phyloP scores from a whole-genome alignment of 2,329 filamentous ascomycete species.

The Neofusicoccum sp. region DNA sequence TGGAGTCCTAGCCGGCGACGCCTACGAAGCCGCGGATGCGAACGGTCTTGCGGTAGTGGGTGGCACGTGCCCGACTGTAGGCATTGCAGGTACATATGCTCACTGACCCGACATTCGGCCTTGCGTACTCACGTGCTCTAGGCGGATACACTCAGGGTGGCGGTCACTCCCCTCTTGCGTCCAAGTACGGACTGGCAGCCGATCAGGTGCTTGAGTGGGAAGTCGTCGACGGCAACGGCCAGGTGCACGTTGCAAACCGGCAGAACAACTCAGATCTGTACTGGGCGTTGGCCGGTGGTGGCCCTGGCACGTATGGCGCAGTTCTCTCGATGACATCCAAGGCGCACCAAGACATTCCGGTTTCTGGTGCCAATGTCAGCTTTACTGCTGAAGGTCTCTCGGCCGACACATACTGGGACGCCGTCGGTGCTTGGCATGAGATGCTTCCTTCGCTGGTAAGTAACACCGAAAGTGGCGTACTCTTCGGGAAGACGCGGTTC shows the following conservation, averaged over 20 bases:
- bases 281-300: constrained; percentile 36
- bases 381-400: background rate
- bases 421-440: background rate
- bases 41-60: constrained; percentile 26
- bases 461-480: no score
- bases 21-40: constrained; percentile 25
- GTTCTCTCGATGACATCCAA: constrained; percentile 31
- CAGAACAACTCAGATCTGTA: constrained; percentile 33
- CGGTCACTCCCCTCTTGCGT: constrained; percentile 25
- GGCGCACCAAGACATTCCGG: constrained; percentile 24
- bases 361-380: constrained; percentile 28
- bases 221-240: constrained; percentile 33
- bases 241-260: constrained; percentile 27
- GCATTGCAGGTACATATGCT: constrained; percentile 24
- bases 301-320: constrained; percentile 33
- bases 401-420: background rate
- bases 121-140: background rate
- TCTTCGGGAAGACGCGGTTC: no score
- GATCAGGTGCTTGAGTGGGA: constrained; percentile 33
- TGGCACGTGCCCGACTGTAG: constrained; percentile 33
- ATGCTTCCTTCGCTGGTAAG: background rate
- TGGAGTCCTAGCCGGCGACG: constrained; percentile 32
- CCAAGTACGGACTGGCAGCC: constrained; percentile 27
- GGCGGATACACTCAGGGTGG: constrained; percentile 34
- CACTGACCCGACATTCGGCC: fast-evolving